These are phyloP conservation scores for Symbiotaphrina buchneri DNA, from an alignment of 495 filamentous ascomycete genomes.

Conservation along the genomic window DNA sequence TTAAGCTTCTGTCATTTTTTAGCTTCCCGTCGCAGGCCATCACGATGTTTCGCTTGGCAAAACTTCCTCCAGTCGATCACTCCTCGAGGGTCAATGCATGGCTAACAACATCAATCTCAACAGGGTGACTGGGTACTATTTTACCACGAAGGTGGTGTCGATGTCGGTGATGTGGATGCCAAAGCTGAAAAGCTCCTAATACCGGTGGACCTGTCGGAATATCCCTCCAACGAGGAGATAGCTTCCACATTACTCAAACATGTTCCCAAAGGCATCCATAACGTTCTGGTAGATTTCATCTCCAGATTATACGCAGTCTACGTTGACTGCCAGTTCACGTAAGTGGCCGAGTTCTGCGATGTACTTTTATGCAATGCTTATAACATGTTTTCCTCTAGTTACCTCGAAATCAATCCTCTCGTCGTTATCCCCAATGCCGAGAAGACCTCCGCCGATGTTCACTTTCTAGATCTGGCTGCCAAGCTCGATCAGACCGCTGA, in stretches of 20 bases:
- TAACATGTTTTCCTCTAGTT: slow-evolving; percentile 21
- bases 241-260: slow-evolving; percentile 67
- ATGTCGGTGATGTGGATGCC: slow-evolving; percentile 95
- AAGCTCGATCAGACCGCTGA: slow-evolving; percentile 99
- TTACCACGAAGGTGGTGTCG: slow-evolving; percentile 97
- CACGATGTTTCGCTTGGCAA: neutral
- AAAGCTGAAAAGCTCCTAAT: slow-evolving; percentile 98
- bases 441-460: slow-evolving; percentile 76
- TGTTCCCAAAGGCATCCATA: slow-evolving; percentile 87
- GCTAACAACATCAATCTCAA: neutral
- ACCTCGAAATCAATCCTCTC: slow-evolving; percentile 98
- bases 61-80: neutral
- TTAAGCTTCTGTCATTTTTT: no score
- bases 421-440: slow-evolving; percentile 92
- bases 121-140: slow-evolving; percentile 99
- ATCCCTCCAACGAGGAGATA: slow-evolving; percentile 89
- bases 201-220: slow-evolving; percentile 85
- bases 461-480: slow-evolving; percentile 96
- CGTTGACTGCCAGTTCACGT: slow-evolving; percentile 98
- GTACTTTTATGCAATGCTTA: no score
- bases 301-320: slow-evolving; percentile 88
- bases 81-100: no score
- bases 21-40: no score
- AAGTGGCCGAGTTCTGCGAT: slow-evolving; percentile 3
- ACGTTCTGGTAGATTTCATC: slow-evolving; percentile 97